Evolutionary conservation across 2,329 filamentous ascomycete genomes (phyloP), one percentile per base, ranked within the genome.

Genomic region (Sporothrix brasiliensis): DNA sequence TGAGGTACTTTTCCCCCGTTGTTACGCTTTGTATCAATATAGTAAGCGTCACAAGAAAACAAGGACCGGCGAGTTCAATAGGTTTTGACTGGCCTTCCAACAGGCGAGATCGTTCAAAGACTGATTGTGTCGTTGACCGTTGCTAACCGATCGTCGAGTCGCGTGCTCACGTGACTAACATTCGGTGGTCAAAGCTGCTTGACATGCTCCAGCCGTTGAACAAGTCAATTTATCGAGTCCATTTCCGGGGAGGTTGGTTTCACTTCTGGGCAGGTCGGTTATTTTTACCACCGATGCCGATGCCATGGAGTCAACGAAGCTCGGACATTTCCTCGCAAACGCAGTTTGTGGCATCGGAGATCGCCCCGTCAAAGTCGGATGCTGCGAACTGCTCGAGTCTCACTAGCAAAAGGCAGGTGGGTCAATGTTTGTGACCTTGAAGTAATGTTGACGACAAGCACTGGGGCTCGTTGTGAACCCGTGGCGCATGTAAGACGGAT

Each of bases 151-250:
- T 14, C 39, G 14, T 27, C 5, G 21, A 14, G 13, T 63, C 58
- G 58, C 58, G 58, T 63, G 58, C 44, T 63, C 58, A 63, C 58
- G 58, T 63, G 58, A 61, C 13, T 24, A 19, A 7, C 5, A 13
- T 3, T 34, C 56, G 9, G 34, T 21, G 41, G 24, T 41, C 27
- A 30, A 5, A 2, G 27, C 27, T 30, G 27, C 56, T 30, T 34
- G 56, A 60, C 41, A 13, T 41, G 30, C 30, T 34, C 30, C 6
- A 34, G 30, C 30, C 30, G 30, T 4, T 34, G 30, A 34, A 34
- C 7, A 34, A 34, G 6, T 24, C 21, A 0, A 53, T 14, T 53
- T 19, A 27, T 53, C 21, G 9, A 53, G 52, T 27, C n/a, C 52
- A 53, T 53, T 24, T 27, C 4, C 21, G 21, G 27, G 27, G 14